These are phyloP conservation scores for Ploettnerulaceae sp. DNA, from an alignment of 2,329 filamentous ascomycete species.

Conservation along the genomic window DNA sequence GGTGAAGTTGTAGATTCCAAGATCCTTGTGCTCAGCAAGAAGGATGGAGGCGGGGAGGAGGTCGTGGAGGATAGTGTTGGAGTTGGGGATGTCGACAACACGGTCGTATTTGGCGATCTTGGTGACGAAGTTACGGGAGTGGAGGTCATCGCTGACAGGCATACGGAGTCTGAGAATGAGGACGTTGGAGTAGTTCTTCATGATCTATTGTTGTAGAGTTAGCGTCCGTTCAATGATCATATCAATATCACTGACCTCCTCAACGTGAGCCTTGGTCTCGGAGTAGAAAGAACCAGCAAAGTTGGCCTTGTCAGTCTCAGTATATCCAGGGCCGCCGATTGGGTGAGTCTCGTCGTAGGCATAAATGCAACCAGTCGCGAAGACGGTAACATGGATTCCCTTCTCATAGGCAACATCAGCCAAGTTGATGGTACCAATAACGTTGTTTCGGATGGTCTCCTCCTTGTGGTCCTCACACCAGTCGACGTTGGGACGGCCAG, in stretches of 20 bases:
- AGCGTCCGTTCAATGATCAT: not conserved
- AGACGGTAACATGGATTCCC: constrained; percentile 59
- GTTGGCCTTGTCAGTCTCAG: constrained; percentile 59
- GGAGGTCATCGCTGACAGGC: constrained; percentile 64
- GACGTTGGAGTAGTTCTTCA: constrained; percentile 56
- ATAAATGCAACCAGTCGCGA: constrained; percentile 65
- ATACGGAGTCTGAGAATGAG: constrained; percentile 63
- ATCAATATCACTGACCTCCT: constrained; percentile 44
- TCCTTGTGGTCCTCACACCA: constrained; percentile 68
- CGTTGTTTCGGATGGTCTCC: constrained; percentile 62
- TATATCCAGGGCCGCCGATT: constrained; percentile 54
- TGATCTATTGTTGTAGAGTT: constrained; percentile 42
- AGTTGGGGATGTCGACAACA: constrained; percentile 64
- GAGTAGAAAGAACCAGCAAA: constrained; percentile 66
- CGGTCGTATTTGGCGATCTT: constrained; percentile 62
- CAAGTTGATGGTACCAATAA: constrained; percentile 59
- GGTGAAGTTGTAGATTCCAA: constrained; percentile 65
- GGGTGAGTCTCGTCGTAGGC: constrained; percentile 57
- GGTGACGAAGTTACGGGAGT: constrained; percentile 63
- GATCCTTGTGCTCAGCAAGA: constrained; percentile 56
- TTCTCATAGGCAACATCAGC: constrained; percentile 55
- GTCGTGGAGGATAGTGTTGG: constrained; percentile 61
- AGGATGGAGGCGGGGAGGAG: constrained; percentile 57
- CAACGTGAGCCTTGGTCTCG: constrained; percentile 59
- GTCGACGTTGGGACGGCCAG: constrained; percentile 63